Evolutionary conservation across 192 early-diverging fungal species (phyloP).

Genomic region (Geranomyces michiganensis): DNA sequence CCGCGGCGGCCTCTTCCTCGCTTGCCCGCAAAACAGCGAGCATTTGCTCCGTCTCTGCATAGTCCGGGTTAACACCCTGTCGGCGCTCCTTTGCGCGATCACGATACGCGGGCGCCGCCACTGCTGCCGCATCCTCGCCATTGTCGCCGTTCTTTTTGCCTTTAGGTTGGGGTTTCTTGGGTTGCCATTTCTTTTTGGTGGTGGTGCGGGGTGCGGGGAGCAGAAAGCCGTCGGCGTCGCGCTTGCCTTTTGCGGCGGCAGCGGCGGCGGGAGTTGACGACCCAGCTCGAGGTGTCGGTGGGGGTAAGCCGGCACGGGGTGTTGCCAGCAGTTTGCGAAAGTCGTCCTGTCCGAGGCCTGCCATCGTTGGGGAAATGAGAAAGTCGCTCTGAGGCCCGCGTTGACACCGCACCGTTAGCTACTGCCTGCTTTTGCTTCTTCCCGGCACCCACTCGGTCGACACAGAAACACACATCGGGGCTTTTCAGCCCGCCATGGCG

Average conservation of each 20-base stretch:
- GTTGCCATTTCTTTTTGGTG: constrained; percentile 8
- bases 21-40: constrained; percentile 44
- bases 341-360: constrained; percentile 73
- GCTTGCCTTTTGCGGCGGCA: neutral
- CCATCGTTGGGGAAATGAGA: constrained; percentile 2
- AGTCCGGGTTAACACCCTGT: constrained; percentile 67
- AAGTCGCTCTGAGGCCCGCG: too few species aligned
- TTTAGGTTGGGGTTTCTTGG: constrained; percentile 43
- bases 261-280: neutral
- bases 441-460: too few species aligned
- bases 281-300: constrained; percentile 23
- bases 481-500: too few species aligned
- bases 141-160: constrained; percentile 49
- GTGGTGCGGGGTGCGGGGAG: constrained; percentile 8
- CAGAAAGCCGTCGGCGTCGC: constrained; percentile 17
- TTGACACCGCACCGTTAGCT: too few species aligned
- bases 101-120: constrained; percentile 61
- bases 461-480: too few species aligned
- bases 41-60: constrained; percentile 66
- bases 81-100: constrained; percentile 92
- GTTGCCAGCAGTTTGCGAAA: constrained; percentile 77
- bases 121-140: constrained; percentile 11
- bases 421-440: too few species aligned
- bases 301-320: constrained; percentile 54
- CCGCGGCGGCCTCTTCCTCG: too few species aligned